phyloP scores from a whole-genome alignment of 1,139 yeast genomes.

The Trichomonascaceae sp. region DNA sequence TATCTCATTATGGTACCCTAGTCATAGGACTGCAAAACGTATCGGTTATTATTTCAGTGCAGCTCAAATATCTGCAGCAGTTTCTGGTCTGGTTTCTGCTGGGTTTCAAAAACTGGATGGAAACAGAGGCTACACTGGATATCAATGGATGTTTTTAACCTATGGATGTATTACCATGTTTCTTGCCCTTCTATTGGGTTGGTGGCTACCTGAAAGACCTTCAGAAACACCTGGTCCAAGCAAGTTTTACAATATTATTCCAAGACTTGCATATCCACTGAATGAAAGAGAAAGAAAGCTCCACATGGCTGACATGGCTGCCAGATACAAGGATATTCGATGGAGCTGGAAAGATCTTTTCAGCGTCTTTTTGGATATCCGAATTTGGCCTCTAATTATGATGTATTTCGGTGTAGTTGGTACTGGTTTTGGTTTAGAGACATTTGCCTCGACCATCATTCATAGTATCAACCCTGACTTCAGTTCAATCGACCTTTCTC shows the following conservation, averaged over 20 bases:
- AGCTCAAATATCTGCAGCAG: constrained; percentile 82
- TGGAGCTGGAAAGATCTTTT: constrained; percentile 63
- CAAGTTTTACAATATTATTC: constrained; percentile 6
- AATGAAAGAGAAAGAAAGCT: constrained; percentile 46
- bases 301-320: constrained; percentile 61
- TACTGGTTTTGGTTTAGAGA: constrained; percentile 78
- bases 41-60: constrained; percentile 90
- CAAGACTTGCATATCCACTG: constrained; percentile 28
- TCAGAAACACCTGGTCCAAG: background rate
- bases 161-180: constrained; percentile 69
- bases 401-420: constrained; percentile 95
- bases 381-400: constrained; percentile 74
- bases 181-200: constrained; percentile 57
- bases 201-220: constrained; percentile 87
- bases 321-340: constrained; percentile 38
- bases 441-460: constrained; percentile 80
- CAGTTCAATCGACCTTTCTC: constrained; percentile 62
- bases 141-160: constrained; percentile 82
- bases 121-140: constrained; percentile 62
- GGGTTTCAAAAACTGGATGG: constrained; percentile 84
- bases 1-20: constrained; percentile 80
- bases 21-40: constrained; percentile 66
- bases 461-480: constrained; percentile 56
- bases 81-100: constrained; percentile 78
- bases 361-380: constrained; percentile 51